Conservation (phyloP, 2,329 filamentous ascomycete species). For the Scleromitrula shiraiana region DNA sequence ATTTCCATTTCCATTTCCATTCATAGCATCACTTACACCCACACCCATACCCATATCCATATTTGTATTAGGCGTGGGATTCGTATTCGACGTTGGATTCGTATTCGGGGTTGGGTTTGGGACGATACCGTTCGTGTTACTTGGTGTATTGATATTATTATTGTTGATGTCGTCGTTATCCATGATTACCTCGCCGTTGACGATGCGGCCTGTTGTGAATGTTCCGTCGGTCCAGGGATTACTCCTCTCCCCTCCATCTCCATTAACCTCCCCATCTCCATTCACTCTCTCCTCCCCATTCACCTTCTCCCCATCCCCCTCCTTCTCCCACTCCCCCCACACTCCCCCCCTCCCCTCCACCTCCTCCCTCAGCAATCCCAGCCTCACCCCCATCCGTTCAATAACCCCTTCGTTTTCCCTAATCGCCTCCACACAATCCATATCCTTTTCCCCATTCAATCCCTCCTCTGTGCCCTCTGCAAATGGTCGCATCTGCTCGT, state of each 20-base stretch:
- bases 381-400: conserved; percentile 56
- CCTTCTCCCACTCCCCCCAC: conserved; percentile 49
- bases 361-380: conserved; percentile 59
- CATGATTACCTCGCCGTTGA: conserved; percentile 42
- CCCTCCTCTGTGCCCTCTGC: conserved; percentile 37
- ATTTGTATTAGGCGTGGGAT: no score
- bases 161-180: conserved; percentile 26
- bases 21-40: conserved; percentile 5
- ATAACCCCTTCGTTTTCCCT: conserved; percentile 64
- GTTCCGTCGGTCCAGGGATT: conserved; percentile 55
- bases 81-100: no score
- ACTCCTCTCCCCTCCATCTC: conserved; percentile 18
- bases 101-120: no score
- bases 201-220: conserved; percentile 52
- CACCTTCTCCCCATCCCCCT: conserved; percentile 38
- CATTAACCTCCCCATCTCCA: conserved; percentile 16
- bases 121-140: no score
- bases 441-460: conserved; percentile 43
- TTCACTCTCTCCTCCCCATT: conserved; percentile 21
- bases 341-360: conserved; percentile 46
- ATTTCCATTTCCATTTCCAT: background rate
- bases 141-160: no score
- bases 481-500: conserved; percentile 63
- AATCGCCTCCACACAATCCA: conserved; percentile 67
- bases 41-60: background rate